These are phyloP conservation scores for Xylaria sp. DNA, from an alignment of 2,329 filamentous ascomycete species.

Conservation along the genomic window DNA sequence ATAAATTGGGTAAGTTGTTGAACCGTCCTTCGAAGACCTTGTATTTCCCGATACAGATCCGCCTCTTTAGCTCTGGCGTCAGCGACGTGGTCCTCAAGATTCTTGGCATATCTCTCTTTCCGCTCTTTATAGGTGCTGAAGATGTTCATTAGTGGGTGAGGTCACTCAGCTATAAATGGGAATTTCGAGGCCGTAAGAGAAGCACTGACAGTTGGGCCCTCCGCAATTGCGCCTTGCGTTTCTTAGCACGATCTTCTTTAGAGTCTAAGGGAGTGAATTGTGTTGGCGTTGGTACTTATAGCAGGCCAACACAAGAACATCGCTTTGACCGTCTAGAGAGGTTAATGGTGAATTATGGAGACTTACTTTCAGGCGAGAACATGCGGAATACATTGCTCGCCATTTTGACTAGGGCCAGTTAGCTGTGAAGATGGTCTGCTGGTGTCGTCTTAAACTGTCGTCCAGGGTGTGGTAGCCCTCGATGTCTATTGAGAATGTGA, in stretches of 20 bases:
- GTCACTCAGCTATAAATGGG: neutral
- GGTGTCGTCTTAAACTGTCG: neutral
- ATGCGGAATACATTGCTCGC: constrained; percentile 15
- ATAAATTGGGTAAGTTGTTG: constrained; percentile 6
- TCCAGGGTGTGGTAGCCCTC: neutral
- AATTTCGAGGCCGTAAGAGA: neutral
- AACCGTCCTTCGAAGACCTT: neutral
- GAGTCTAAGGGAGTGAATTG: neutral
- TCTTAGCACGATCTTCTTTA: constrained; percentile 12
- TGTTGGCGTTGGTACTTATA: neutral
- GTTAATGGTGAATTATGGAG: neutral
- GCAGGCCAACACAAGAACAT: neutral
- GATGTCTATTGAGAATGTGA: neutral
- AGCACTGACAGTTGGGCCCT: constrained; percentile 14
- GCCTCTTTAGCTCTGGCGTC: constrained; percentile 2
- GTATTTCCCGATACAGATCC: constrained; percentile 8
- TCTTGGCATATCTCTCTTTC: constrained; percentile 17
- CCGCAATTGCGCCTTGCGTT: constrained; percentile 16
- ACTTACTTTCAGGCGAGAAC: constrained; percentile 16
- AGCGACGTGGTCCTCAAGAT: constrained; percentile 12
- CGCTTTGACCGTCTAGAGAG: neutral
- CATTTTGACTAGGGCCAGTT: neutral
- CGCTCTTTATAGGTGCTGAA: constrained; percentile 16
- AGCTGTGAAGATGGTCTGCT: neutral
- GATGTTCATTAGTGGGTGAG: neutral